Conservation (phyloP, 495 filamentous ascomycete genomes). For the Penicillium paradoxum region DNA sequence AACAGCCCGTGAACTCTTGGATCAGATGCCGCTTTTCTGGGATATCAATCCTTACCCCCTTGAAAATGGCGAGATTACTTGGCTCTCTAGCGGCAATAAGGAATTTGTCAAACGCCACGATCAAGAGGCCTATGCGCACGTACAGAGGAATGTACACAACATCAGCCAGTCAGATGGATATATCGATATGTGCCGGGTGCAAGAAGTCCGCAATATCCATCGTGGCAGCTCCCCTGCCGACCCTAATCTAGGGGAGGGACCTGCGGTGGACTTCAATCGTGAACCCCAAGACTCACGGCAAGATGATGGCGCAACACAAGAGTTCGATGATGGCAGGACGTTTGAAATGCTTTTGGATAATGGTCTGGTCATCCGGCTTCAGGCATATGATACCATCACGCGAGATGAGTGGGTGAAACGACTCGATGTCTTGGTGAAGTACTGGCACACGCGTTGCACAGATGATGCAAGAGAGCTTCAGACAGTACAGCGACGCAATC, state of each 20-base stretch:
- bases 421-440: slow-evolving; percentile 53
- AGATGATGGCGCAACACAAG: slow-evolving; percentile 50
- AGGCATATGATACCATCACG: slow-evolving; percentile 54
- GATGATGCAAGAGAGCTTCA: slow-evolving; percentile 56
- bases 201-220: slow-evolving; percentile 51
- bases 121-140: slow-evolving; percentile 58
- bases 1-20: slow-evolving; percentile 50
- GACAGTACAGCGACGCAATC: slow-evolving; percentile 53
- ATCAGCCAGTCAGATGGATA: slow-evolving; percentile 59
- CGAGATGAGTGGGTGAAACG: slow-evolving; percentile 63
- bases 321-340: slow-evolving; percentile 54
- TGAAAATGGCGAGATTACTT: slow-evolving; percentile 50
- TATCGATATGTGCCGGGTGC: slow-evolving; percentile 58
- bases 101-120: slow-evolving; percentile 47
- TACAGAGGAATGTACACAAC: slow-evolving; percentile 56
- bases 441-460: slow-evolving; percentile 59
- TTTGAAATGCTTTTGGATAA: slow-evolving; percentile 64
- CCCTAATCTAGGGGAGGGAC: slow-evolving; percentile 42
- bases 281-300: slow-evolving; percentile 39
- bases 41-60: slow-evolving; percentile 60
- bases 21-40: slow-evolving; percentile 58
- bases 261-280: slow-evolving; percentile 47
- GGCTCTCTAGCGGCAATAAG: slow-evolving; percentile 48
- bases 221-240: slow-evolving; percentile 49
- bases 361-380: slow-evolving; percentile 60